Evolutionary conservation across 139 green algal species (phyloP), one percentile per base, ranked within the genome.

Genomic region (Haematococcus sp.): DNA sequence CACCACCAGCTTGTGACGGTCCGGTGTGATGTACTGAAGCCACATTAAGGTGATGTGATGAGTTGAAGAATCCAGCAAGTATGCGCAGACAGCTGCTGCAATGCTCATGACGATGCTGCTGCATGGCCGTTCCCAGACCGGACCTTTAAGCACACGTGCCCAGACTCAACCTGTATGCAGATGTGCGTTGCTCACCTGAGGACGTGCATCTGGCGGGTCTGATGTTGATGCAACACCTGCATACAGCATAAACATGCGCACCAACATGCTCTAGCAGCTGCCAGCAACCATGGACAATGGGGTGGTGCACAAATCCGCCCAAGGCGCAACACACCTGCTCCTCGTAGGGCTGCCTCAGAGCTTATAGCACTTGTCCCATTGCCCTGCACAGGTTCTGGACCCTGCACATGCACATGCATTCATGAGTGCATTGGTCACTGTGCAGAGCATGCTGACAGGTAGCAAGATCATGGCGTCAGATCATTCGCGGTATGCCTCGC

Each of bases 1-100:
- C 4, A 73, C 52, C 4, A 74, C 81, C 3, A 74, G 34, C 71
- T 58, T 74, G 68, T 70, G 72, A 11, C 70, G 54, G 1, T 67
- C 56, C 17, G 61, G 66, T 33, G 60, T 31, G 2, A 67, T 23
- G 63, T 34, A 78, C 34, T 68, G 43, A 35, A n/a, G 56, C 30
- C n/a, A 32, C n/a, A n/a, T n/a, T n/a, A 17, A 23, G 17, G 4
- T 40, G 0, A 35, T 33, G 5, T 30, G 71, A 23, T 58, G 23
- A 3, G 23, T 5, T 32, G 4, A 9, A 31, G 3, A 19, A 52
- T 31, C n/a, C 25, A 25, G 20, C 34, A n/a, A n/a, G n/a, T n/a
- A n/a, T n/a, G n/a, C n/a, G n/a, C n/a, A n/a, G n/a, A n/a, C n/a
- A n/a, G n/a, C n/a, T n/a, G n/a, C n/a, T n/a, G n/a, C n/a, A n/a